Base-by-base conservation (phyloP, 2,329 filamentous ascomycete genomes). In the Corniculantispora saksenae region DNA sequence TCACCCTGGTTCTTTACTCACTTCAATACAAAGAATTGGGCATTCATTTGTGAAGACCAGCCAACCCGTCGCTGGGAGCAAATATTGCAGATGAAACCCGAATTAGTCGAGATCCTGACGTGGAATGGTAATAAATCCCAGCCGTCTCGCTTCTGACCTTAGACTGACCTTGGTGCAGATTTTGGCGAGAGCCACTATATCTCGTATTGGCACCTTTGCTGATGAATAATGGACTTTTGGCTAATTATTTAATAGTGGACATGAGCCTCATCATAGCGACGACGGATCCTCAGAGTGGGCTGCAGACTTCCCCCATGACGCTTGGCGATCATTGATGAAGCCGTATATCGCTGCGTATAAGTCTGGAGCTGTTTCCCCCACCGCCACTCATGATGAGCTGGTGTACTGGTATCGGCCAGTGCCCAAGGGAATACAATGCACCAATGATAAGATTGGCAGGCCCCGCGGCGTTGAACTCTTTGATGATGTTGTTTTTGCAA, bases 201-300 rank as follows among this genome's bases (percentile, higher is more conserved):
- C 27, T 69, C 66, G 69, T 70, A 66, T 67, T 63, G 21, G 7
- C 35, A 15, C 19, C 21, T 19, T 21, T 3, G 13, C 8, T 47
- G 3, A 21, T 13, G n/a, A 32, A 43, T 13, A 13, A 4, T 19
- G 17, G 38, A 7, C 38, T 13, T 5, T 59, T 43, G 25, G 23
- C 56, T 29, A 47, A 54, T 12, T 7, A 25, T 56, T 50, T 23
- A 21, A 43, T 21, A 70, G 69, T 13, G 69, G 66, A 58, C 38
- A 64, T 32, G 55, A 70, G 61, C 69, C 69, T 43, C 70, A 69
- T 15, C 73, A 72, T 70, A 77, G 78, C 66, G 79, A 79, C 55
- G 82, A 78, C 67, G 82, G 78, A 67, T 83, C 80, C 51, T 80
- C 76, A 25, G 81, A 77, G 69, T 82, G 80, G 80, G 79, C 79